Evolutionary conservation across 352 stramenopile genomes (phyloP).

Genomic region (Globisporangium camurandrum): DNA sequence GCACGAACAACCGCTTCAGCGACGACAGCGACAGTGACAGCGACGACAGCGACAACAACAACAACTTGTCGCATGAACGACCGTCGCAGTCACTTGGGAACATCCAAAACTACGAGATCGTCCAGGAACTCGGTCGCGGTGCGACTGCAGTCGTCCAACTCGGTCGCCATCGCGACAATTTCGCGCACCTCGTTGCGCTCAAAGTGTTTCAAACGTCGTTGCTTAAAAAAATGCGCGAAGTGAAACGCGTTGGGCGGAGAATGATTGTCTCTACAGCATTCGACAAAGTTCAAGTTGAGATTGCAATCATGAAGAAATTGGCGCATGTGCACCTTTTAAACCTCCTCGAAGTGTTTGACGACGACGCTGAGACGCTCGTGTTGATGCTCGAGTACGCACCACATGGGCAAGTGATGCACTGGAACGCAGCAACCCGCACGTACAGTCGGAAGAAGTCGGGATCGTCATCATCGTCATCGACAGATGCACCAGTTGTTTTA

Average conservation of each 20-base stretch:
- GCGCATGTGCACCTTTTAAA: slow-evolving; percentile 71
- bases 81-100: too few species aligned
- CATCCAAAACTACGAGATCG: slow-evolving; percentile 77
- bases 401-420: slow-evolving; percentile 81
- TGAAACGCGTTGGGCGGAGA: slow-evolving; percentile 67
- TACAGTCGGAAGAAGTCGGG: slow-evolving; percentile 38
- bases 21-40: slow-evolving; percentile 27
- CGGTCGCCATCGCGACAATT: slow-evolving; percentile 46
- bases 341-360: slow-evolving; percentile 76
- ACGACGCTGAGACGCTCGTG: slow-evolving; percentile 76
- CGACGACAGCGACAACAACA: slow-evolving; percentile 8
- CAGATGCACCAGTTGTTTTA: slow-evolving; percentile 16
- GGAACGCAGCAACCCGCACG: slow-evolving; percentile 39
- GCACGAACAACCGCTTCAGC: slow-evolving; percentile 32
- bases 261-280: slow-evolving; percentile 85
- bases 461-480: too few species aligned
- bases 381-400: slow-evolving; percentile 83
- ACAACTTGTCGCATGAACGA: too few species aligned
- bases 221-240: slow-evolving; percentile 80
- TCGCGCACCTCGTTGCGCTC: slow-evolving; percentile 55
- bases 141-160: slow-evolving; percentile 78
- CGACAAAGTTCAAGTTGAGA: slow-evolving; percentile 84
- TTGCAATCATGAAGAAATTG: slow-evolving; percentile 88
- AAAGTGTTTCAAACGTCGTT: slow-evolving; percentile 86
- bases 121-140: slow-evolving; percentile 71